Conservation (phyloP, 1,139 yeast genomes). For the Geotrichum reessii region DNA sequence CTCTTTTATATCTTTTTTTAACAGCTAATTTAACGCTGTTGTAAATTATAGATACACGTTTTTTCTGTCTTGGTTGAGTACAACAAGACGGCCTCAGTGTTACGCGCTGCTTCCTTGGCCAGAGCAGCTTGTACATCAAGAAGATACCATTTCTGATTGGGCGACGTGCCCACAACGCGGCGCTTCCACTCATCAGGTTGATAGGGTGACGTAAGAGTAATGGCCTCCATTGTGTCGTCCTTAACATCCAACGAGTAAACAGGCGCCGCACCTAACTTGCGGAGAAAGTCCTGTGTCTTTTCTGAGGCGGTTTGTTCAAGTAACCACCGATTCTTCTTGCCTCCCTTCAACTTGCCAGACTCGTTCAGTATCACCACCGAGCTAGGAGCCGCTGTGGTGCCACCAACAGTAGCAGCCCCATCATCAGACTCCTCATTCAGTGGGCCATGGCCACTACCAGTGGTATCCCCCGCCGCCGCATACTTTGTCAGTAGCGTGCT, state of each 20-base stretch:
- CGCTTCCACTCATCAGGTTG: constrained; percentile 84
- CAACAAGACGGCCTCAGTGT: constrained; percentile 66
- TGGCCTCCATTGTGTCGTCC: constrained; percentile 81
- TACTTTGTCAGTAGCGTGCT: neutral
- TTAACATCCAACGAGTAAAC: constrained; percentile 68
- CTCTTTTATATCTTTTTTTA: neutral
- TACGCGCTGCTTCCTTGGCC: constrained; percentile 64
- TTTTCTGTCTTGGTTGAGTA: constrained; percentile 70
- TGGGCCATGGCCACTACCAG: neutral
- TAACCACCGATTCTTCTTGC: constrained; percentile 75
- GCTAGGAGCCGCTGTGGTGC: neutral
- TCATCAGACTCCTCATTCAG: constrained; percentile 1
- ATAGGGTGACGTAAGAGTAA: constrained; percentile 64
- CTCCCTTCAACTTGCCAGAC: constrained; percentile 54
- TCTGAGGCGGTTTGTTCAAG: constrained; percentile 63
- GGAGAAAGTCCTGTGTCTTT: constrained; percentile 39
- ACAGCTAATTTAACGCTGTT: constrained; percentile 1
- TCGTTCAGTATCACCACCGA: constrained; percentile 40
- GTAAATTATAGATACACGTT: constrained; percentile 47
- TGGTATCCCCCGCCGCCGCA: neutral
- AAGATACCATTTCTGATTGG: constrained; percentile 72
- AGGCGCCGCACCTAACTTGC: constrained; percentile 42
- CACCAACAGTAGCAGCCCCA: constrained; percentile 1
- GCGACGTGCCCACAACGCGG: constrained; percentile 69
- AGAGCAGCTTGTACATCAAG: constrained; percentile 64